These are phyloP conservation scores for Termitomyces sp. DNA, from an alignment of 768 basidiomycete genomes.

Conservation along the genomic window DNA sequence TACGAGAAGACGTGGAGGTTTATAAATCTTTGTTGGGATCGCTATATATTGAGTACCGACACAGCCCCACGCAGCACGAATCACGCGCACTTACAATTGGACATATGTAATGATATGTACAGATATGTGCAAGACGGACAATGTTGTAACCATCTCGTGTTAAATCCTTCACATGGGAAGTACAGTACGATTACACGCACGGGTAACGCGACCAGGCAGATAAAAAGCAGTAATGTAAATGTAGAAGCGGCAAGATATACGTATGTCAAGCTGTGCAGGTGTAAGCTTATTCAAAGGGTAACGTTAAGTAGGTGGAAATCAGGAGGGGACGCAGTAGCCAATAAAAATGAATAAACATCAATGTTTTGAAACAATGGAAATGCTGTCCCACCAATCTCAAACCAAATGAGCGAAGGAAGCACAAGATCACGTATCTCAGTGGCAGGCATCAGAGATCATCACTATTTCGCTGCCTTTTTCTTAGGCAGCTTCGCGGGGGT, in stretches of 20 bases:
- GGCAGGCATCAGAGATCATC: background rate
- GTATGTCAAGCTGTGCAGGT: background rate
- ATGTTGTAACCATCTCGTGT: background rate
- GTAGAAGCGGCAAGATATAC: background rate
- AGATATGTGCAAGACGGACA: background rate
- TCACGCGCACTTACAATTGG: background rate
- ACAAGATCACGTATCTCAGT: background rate
- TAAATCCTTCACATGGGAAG: background rate
- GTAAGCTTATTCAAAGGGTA: background rate
- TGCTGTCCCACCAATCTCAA: background rate
- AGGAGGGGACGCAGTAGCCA: background rate
- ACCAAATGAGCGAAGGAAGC: slow-evolving; percentile 2
- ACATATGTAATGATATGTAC: background rate
- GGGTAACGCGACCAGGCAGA: background rate
- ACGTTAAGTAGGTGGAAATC: background rate
- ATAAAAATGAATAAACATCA: background rate
- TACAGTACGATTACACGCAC: background rate
- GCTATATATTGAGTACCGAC: background rate
- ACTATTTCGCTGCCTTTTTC: slow-evolving; percentile 20
- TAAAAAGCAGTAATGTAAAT: background rate
- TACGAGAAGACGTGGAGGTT: background rate
- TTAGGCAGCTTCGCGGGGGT: slow-evolving; percentile 16
- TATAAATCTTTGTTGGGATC: background rate
- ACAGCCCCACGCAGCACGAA: slow-evolving; percentile 9
- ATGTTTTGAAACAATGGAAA: background rate